These are phyloP conservation scores for Didymella glomerata DNA, from an alignment of 2,329 filamentous ascomycete genomes.

Conservation along the genomic window DNA sequence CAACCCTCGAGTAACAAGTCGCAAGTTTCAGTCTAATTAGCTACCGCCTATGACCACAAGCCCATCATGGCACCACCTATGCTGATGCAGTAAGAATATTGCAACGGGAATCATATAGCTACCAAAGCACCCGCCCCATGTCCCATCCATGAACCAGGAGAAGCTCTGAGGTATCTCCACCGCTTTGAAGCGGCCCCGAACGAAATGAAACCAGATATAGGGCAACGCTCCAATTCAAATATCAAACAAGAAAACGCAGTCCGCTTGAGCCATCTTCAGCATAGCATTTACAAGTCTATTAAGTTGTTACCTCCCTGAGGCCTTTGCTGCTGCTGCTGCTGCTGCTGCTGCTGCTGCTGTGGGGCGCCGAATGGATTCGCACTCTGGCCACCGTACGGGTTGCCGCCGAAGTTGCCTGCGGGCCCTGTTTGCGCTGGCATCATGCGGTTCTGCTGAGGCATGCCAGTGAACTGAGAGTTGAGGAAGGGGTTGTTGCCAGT, in stretches of 20 bases:
- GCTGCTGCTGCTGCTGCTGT: conserved; percentile 47
- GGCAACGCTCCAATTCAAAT: conserved; percentile 31
- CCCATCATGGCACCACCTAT: conserved; percentile 12
- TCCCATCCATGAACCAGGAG: conserved; percentile 15
- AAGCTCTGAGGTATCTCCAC: conserved; percentile 27
- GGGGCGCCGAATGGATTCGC: conserved; percentile 65
- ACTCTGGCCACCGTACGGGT: conserved; percentile 55
- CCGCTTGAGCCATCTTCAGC: background rate
- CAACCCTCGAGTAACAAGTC: background rate
- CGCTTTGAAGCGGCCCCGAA: conserved; percentile 22
- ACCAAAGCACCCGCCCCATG: conserved; percentile 18
- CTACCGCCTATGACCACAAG: conserved; percentile 11
- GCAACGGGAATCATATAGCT: conserved; percentile 31
- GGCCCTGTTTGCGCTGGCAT: conserved; percentile 62
- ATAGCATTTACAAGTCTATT: conserved; percentile 63
- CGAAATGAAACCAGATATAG: conserved; percentile 22
- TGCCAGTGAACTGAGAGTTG: conserved; percentile 80
- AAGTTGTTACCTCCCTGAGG: conserved; percentile 63
- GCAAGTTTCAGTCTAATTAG: background rate
- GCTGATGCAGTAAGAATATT: conserved; percentile 21
- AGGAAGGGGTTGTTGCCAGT: conserved; percentile 92
- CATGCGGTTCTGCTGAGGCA: conserved; percentile 58
- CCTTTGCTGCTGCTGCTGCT: conserved; percentile 48
- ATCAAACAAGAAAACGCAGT: conserved; percentile 31
- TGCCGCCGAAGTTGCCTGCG: conserved; percentile 56